Evolutionary conservation across 495 filamentous ascomycete genomes (phyloP).

Genomic region (Aspergillus olivimuriae): DNA sequence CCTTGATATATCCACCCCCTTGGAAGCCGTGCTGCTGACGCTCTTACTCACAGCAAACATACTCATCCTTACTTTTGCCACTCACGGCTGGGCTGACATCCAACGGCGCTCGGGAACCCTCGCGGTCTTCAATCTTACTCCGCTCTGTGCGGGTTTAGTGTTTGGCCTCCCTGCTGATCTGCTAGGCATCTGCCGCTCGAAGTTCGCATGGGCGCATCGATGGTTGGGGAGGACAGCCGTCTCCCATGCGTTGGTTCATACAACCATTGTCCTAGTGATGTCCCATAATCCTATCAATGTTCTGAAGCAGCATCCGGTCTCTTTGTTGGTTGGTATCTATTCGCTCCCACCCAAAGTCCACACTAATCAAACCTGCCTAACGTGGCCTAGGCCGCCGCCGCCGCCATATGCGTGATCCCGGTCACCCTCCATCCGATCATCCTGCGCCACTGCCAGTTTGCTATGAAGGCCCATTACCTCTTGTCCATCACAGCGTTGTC

Average conservation of each 20-base stretch:
- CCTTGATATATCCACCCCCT: background rate
- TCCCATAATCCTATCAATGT: background rate
- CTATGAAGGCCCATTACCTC: conserved; percentile 2
- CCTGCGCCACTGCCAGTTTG: conserved; percentile 1
- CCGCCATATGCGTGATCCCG: conserved; percentile 1
- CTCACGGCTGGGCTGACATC: background rate
- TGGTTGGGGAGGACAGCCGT: conserved; percentile 5
- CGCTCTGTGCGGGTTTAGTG: conserved; percentile 6
- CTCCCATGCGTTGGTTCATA: conserved; percentile 5
- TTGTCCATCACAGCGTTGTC: background rate
- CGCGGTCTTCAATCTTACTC: conserved; percentile 8
- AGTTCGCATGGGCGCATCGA: conserved; percentile 6
- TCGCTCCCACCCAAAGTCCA: background rate
- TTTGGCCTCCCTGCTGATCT: conserved; percentile 9
- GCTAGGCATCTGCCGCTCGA: conserved; percentile 3
- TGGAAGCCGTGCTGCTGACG: background rate
- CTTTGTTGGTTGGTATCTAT: conserved; percentile 2
- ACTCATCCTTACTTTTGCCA: background rate
- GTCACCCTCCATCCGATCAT: conserved; percentile 1
- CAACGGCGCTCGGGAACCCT: conserved; percentile 1
- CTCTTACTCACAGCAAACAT: background rate
- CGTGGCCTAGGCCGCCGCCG: background rate
- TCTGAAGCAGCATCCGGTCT: conserved; percentile 1
- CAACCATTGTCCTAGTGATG: conserved; percentile 1
- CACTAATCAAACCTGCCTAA: conserved; percentile 1